Percentiles rank a stretch among this genome's conserved stretches.
Evolutionary conservation across 768 basidiomycete genomes (phyloP).

Genomic region (Kwoniella mangroviensis): DNA sequence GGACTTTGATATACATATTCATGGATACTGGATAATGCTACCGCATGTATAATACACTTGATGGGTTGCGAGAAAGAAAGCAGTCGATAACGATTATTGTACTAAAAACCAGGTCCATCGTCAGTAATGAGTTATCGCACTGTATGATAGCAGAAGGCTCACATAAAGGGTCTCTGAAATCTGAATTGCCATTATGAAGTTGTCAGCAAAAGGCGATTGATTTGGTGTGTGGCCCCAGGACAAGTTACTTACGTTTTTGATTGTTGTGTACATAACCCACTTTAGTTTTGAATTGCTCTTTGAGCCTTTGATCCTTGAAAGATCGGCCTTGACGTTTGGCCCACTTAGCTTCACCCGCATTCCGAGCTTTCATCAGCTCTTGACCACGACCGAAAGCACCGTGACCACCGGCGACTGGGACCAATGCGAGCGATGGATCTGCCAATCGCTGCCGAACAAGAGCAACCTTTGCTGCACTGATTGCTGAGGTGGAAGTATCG

Average conservation of each 20-base stretch:
- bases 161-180: constrained; percentile 51
- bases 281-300: constrained; percentile 82
- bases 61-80: too few species aligned
- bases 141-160: constrained; percentile 23
- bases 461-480: constrained; percentile 72
- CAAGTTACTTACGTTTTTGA: constrained; percentile 68
- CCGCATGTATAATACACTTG: not conserved
- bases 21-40: not conserved
- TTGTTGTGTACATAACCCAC: constrained; percentile 77
- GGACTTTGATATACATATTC: not conserved
- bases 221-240: too few species aligned
- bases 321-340: constrained; percentile 84
- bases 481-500: constrained; percentile 55
- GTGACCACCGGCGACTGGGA: constrained; percentile 81
- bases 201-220: not conserved
- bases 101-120: too few species aligned
- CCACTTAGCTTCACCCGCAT: constrained; percentile 91
- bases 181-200: constrained; percentile 11
- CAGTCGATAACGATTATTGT: too few species aligned
- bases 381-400: constrained; percentile 83
- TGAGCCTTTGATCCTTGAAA: constrained; percentile 76
- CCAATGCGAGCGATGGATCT: constrained; percentile 81
- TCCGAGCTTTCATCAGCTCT: constrained; percentile 84
- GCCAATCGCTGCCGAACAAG: constrained; percentile 75
- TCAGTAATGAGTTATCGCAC: too few species aligned